A percentile compares a stretch with the other conserved stretches of the same genome.
These are phyloP conservation scores for Niveomyces coronatus DNA, from an alignment of 2,329 filamentous ascomycete species.

Conservation along the genomic window DNA sequence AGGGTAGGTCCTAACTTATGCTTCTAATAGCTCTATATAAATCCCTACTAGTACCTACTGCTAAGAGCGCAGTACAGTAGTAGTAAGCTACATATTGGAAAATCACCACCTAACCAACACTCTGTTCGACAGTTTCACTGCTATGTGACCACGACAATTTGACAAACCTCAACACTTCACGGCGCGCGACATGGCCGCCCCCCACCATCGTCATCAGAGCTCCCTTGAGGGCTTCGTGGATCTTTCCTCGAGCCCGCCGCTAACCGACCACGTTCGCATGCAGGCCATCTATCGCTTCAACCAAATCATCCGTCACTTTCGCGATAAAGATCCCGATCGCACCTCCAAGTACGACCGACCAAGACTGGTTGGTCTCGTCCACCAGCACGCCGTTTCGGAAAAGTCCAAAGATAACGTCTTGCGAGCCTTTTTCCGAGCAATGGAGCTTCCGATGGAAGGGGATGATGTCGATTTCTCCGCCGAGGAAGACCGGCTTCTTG, in stretches of 20 bases:
- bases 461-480: not conserved
- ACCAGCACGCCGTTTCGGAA: not conserved
- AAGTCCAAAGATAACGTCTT: slow-evolving; percentile 7
- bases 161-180: too few species aligned
- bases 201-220: too few species aligned
- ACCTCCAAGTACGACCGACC: slow-evolving; percentile 1
- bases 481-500: not conserved
- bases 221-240: not conserved
- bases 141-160: too few species aligned
- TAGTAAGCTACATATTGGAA: too few species aligned
- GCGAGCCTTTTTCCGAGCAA: slow-evolving; percentile 6
- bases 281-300: not conserved
- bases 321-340: not conserved
- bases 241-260: not conserved
- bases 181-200: too few species aligned
- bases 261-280: not conserved
- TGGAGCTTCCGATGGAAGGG: not conserved
- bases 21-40: too few species aligned
- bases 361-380: not conserved
- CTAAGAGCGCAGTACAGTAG: too few species aligned
- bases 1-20: too few species aligned
- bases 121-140: too few species aligned
- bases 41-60: too few species aligned
- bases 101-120: too few species aligned
- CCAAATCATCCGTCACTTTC: not conserved